Evolutionary conservation across 148 eudicot genomes (phyloP).

Genomic region (Rhododendron henanense): DNA sequence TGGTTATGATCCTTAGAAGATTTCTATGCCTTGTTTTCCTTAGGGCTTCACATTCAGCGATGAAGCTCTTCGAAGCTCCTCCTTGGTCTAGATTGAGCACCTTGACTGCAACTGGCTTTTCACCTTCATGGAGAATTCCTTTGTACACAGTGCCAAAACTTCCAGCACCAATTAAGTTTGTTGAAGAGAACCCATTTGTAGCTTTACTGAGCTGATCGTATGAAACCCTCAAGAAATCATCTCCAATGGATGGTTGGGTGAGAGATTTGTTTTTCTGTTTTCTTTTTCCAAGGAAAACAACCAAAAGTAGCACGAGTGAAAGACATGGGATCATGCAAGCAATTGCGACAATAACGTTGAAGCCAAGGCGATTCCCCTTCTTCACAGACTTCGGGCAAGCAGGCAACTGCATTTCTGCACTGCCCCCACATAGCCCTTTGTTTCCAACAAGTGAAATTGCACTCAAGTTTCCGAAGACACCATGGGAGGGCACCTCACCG

Average conservation of each 20-base stretch:
- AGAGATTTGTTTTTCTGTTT: neutral
- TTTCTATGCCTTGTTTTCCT: constrained; percentile 1
- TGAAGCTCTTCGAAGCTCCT: constrained; percentile 13
- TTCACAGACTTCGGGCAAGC: neutral
- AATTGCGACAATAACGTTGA: neutral
- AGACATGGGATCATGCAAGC: neutral
- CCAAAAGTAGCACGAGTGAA: neutral
- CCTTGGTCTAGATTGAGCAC: neutral
- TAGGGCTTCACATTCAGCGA: constrained; percentile 8
- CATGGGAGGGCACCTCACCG: neutral
- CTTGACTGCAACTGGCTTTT: constrained; percentile 10
- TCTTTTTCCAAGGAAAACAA: neutral
- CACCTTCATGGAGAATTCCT: neutral
- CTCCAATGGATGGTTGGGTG: neutral
- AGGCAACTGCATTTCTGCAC: neutral
- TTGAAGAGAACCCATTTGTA: neutral
- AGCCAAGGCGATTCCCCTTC: neutral
- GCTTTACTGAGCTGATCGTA: neutral
- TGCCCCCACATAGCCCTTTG: constrained; percentile 7
- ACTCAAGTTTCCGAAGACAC: neutral
- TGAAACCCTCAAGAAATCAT: neutral
- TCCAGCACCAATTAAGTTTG: neutral
- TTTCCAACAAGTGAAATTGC: neutral
- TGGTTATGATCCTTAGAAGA: constrained; percentile 5
- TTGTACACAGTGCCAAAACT: neutral